phyloP scores from a whole-genome alignment of 1,284 basidiomycete genomes.

The Ceratobasidium sp. region DNA sequence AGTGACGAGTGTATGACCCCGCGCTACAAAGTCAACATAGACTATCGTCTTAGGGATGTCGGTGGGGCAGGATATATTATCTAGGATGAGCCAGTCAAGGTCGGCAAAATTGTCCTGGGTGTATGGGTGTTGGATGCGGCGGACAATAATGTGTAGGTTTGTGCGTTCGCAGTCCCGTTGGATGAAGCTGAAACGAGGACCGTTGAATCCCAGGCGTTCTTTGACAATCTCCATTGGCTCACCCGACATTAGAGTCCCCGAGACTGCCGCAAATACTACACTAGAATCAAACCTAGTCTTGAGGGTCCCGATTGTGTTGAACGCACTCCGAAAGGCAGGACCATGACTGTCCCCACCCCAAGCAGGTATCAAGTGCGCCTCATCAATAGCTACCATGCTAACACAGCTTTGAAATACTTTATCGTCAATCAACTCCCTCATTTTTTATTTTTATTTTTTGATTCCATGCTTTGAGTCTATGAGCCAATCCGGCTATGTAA shows the following conservation, averaged over 20 bases:
- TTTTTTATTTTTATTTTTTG: no score
- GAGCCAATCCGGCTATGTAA: no score
- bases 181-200: not conserved
- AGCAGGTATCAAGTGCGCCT: slow-evolving; percentile 1
- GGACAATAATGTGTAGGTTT: not conserved
- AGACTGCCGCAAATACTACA: not conserved
- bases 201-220: not conserved
- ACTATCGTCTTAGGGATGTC: not conserved
- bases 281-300: not conserved
- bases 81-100: not conserved
- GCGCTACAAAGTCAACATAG: not conserved
- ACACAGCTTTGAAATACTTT: not conserved
- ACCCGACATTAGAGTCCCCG: slow-evolving; percentile 2
- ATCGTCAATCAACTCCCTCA: not conserved
- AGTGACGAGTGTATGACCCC: not conserved
- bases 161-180: not conserved
- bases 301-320: not conserved
- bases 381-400: slow-evolving; percentile 1
- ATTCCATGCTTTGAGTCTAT: no score
- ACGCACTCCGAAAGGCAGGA: not conserved
- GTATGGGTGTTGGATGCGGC: not conserved
- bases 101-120: not conserved
- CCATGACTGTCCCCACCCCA: not conserved
- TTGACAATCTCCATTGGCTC: not conserved
- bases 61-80: no score